These are phyloP conservation scores for Paulownia fortunei DNA, from an alignment of 257 asterid genomes.

Conservation along the genomic window DNA sequence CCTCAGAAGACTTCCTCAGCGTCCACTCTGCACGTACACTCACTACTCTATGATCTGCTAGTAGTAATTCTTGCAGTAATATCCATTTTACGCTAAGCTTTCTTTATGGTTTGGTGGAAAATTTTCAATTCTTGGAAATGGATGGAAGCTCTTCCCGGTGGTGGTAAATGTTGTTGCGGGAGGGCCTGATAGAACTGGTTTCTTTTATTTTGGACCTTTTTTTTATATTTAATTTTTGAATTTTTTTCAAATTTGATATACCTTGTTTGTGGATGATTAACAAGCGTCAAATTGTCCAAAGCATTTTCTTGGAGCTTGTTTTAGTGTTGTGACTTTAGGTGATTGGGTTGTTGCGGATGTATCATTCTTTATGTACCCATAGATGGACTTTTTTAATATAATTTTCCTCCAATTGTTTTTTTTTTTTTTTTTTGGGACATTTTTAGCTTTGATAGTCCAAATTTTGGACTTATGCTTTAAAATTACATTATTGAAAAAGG, in stretches of 20 bases:
- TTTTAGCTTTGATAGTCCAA: background rate
- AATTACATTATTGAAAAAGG: too few relatives aligned
- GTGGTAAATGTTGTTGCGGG: conserved; percentile 29
- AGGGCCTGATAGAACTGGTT: conserved; percentile 16
- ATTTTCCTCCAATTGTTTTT: background rate
- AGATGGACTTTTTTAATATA: background rate
- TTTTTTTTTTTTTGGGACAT: background rate
- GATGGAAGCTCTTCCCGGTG: background rate
- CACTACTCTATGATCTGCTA: conserved; percentile 43
- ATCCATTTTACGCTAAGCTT: conserved; percentile 24
- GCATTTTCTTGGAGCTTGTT: too few relatives aligned
- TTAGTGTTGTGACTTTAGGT: conserved; percentile 17
- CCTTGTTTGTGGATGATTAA: conserved; percentile 29
- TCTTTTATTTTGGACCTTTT: background rate
- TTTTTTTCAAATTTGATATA: conserved; percentile 11
- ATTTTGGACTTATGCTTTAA: too few relatives aligned
- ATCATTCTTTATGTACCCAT: conserved; percentile 21
- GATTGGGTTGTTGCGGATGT: background rate
- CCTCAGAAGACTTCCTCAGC: conserved; percentile 56
- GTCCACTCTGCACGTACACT: conserved; percentile 35
- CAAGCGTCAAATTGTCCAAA: conserved; percentile 36
- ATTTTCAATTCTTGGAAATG: conserved; percentile 9
- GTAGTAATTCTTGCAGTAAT: conserved; percentile 31
- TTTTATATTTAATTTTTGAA: background rate
- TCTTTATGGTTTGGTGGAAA: background rate